Evolutionary conservation across 257 asterid species (phyloP), one percentile per base, ranked within the genome.

Genomic region (Anisodus tanguticus): DNA sequence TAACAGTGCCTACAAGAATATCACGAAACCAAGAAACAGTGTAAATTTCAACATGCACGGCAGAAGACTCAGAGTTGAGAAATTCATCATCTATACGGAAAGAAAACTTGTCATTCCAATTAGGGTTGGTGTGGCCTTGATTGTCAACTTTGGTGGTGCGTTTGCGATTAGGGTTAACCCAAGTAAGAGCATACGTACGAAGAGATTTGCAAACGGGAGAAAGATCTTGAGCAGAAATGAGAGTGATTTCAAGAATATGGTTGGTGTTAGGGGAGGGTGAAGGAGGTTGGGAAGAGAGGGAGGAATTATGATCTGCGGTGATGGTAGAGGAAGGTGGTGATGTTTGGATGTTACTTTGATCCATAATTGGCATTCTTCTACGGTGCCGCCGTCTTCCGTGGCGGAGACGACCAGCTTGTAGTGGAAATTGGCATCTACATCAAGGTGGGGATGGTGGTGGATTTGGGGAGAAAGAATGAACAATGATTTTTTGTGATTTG

Each of bases 181-280:
- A 94, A 4, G 90, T 80, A 0, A 90, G 69, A 5, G 96, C 96
- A 17, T 94, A 93, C 0, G 98, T 89, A 4, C 91, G 92, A 88
- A 93, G 90, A 58, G 93, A 86, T 87, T 92, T 94, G 80, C 88
- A 81, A 74, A 93, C 88, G 2, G 93, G 91, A 1, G 91, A 82
- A 17, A 94, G 80, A 80, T 94, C 94, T 64, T 94, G 97, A 1
- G 97, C 98, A 7, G 98, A 94, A 6, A 94, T 94, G 12, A 94
- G 83, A 83, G 88, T 92, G 47, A 94, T 81, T 22, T 94, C 94
- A 26, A 94, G 90, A 49, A 91, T 71, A 17, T 85, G 86, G 19
- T n/a, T 72, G 9, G 26, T 72, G 19, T 47, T 72, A 2, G 57
- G 1, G 57, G 39, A 82, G 35, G 80, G 60, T 49, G 82, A 88